Base-by-base conservation (phyloP, 495 filamentous ascomycete species). In the Annulohypoxylon maeteangense region DNA sequence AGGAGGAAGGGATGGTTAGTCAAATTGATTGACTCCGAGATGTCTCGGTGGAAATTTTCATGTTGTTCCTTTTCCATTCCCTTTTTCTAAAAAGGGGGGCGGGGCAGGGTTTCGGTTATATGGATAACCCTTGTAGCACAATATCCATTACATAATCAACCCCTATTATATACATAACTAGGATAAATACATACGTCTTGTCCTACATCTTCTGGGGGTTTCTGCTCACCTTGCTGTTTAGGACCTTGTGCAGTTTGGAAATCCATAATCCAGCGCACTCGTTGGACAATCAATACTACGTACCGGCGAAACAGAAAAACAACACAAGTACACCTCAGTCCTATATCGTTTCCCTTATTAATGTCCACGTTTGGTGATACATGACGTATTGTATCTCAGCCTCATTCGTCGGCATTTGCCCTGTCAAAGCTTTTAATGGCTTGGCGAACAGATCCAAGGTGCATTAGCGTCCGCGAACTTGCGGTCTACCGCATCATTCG, bases 391-490 rank as follows among this genome's bases (percentile, higher is more conserved):
- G n/a, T 32, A 71, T 58, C 27, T 67, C 63, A 71, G 62, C 69
- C 69, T 67, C 58, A 71, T 71, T 71, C 69, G 69, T 44, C 45
- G 50, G 58, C 69, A 59, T 63, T 63, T 34, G 23, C 45, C 59
- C 50, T 67, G 58, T 63, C 51, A 47, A 16, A 64, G 14, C 58
- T 59, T 25, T 44, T 44, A 45, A 20, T 31, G 11, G 44, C 51
- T 63, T 67, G 31, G 68, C 57, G 18, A 32, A 51, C 32, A 55
- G 69, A 71, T 71, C 69, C 45, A 48, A 58, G 42, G 20, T 42
- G 69, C 69, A 63, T 71, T 71, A 71, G 69, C 53, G 68, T 31
- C 69, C 58, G 57, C 25, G 27, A 67, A 71, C 58, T 71, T 71
- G 63, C 69, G 69, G 69, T 71, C 63, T 66, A 59, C 31, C 23